phyloP scores from a whole-genome alignment of 2,329 filamentous ascomycete species.

The Paraphaeosphaeria sporulosa region DNA sequence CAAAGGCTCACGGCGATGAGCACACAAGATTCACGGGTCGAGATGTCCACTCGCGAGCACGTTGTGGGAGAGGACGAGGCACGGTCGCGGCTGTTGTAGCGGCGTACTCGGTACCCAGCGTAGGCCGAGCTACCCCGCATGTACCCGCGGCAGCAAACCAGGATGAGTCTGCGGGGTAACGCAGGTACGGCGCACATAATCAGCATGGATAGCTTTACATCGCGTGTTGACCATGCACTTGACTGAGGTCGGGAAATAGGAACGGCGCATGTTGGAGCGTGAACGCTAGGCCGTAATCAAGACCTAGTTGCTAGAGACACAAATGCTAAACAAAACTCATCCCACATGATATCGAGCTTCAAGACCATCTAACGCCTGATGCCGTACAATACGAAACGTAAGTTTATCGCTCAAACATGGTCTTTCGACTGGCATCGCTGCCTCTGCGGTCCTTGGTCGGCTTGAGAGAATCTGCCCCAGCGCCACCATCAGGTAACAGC shows the following conservation, averaged over 20 bases:
- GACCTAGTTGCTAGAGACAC: not conserved
- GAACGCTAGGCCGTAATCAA: not conserved
- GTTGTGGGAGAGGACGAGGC: not conserved
- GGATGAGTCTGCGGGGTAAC: not conserved
- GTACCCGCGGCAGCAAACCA: constrained; percentile 1
- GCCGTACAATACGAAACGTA: not conserved
- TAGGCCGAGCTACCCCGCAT: constrained; percentile 3
- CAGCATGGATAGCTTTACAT: not conserved
- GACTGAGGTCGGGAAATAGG: too few species aligned
- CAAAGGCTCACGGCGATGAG: not conserved
- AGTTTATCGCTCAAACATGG: constrained; percentile 47
- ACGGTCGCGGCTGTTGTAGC: not conserved
- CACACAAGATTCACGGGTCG: not conserved
- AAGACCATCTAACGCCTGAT: constrained; percentile 12
- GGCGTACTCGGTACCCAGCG: too few species aligned
- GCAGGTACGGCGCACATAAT: constrained; percentile 1
- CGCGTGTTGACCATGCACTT: not conserved
- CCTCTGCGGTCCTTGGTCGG: constrained; percentile 38
- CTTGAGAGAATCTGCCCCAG: constrained; percentile 33
- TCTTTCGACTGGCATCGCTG: constrained; percentile 46
- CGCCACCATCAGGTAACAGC: constrained; percentile 22
- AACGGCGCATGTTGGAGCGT: not conserved
- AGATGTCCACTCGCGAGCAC: not conserved
- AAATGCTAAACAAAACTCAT: constrained; percentile 11
- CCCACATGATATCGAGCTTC: constrained; percentile 17